A percentile compares a stretch with the other conserved stretches of the same genome.
These are phyloP conservation scores for Pezicula rhizophila DNA, from an alignment of 2,329 filamentous ascomycete species.

Conservation along the genomic window DNA sequence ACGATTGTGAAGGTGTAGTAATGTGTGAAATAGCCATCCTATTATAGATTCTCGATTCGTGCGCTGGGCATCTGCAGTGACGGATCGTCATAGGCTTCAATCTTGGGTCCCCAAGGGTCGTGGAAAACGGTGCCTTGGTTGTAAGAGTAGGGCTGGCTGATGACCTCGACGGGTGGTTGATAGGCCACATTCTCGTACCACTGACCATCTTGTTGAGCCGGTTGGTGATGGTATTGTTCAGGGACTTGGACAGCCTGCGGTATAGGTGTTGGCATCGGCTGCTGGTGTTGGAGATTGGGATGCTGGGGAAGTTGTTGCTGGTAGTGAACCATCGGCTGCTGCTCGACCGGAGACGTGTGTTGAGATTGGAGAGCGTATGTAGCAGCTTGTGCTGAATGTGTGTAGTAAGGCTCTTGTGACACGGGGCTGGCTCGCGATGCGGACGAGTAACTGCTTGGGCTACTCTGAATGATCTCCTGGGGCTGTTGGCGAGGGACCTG, in stretches of 20 bases:
- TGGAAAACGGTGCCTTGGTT: constrained; percentile 44
- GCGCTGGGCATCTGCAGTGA: constrained; percentile 54
- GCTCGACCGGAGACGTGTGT: constrained; percentile 41
- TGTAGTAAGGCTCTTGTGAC: constrained; percentile 50
- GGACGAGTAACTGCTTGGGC: constrained; percentile 52
- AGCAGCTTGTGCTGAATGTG: constrained; percentile 42
- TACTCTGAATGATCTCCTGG: constrained; percentile 47
- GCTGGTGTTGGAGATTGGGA: constrained; percentile 13
- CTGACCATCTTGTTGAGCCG: constrained; percentile 37
- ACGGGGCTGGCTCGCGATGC: constrained; percentile 47
- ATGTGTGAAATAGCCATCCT: background rate
- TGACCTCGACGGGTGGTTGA: constrained; percentile 51
- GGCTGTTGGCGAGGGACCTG: constrained; percentile 38
- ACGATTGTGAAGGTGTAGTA: background rate
- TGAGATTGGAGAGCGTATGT: constrained; percentile 39
- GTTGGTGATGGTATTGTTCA: constrained; percentile 34
- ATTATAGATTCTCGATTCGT: constrained; percentile 50
- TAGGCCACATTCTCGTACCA: constrained; percentile 49
- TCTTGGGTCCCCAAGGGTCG: constrained; percentile 48
- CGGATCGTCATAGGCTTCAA: constrained; percentile 49
- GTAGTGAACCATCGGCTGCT: constrained; percentile 32
- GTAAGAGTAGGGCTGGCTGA: constrained; percentile 46
- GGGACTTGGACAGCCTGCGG: constrained; percentile 28
- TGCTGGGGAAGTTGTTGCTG: constrained; percentile 24
- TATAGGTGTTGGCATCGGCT: constrained; percentile 22